Base-by-base conservation (phyloP, 306 rosid species). In the Rosa rugosa region DNA sequence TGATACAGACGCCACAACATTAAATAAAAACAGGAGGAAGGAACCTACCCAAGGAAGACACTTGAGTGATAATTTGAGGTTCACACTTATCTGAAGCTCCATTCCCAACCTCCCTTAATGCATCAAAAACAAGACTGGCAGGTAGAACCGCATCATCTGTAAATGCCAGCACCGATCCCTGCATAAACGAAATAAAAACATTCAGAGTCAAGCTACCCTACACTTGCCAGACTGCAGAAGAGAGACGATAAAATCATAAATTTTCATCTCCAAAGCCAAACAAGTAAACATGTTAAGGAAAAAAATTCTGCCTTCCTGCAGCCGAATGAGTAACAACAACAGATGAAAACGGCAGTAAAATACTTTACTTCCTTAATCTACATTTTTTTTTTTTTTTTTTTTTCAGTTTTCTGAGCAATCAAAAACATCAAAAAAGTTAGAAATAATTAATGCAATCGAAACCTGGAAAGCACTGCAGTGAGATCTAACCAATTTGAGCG, bases 101-200 rank as follows among this genome's bases (percentile, higher is more conserved):
- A 77, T 77, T 74, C 16, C 80, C 88, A 34, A 90, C 85, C 74
- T 85, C 88, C 73, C 38, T 81, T 6, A 86, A 71, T 10, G 85
- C 86, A 77, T 78, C 87, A 53, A 78, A 73, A 59, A 92, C 86
- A 36, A 77, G 82, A 80, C 84, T 78, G 9, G 83, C 54, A 23
- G 93, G 73, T 50, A 92, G 88, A 84, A 84, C 86, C 5, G 80
- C 86, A 59, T 84, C 91, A 79, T 92, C 96, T 16, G 97, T 87
- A 70, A 87, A 80, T 38, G 92, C 96, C 87, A 92, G 72, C 75
- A 87, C 88, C 23, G 84, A 69, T 69, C 77, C 92, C 94, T 92
- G 60, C 60, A 80, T 60, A n/a, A 65, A 34, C 8, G 8, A 73
- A 77, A 46, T n/a, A 45, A n/a, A 47, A 11, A 4, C 22, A 68